These are phyloP conservation scores for Ophidiomyces ophidiicola DNA, from an alignment of 2,329 filamentous ascomycete species.

Conservation along the genomic window DNA sequence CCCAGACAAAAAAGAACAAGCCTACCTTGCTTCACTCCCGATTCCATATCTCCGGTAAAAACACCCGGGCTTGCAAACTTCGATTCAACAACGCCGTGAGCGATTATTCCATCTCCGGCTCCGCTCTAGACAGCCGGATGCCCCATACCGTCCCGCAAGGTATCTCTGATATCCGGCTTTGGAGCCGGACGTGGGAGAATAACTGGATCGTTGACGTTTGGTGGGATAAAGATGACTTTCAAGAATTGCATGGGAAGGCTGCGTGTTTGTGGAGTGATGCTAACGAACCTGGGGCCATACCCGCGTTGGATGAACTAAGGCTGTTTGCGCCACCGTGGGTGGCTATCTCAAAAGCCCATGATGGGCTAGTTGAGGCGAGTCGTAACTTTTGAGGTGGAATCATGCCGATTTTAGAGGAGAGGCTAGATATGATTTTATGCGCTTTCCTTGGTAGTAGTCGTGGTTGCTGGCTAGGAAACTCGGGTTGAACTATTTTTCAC, in stretches of 20 bases:
- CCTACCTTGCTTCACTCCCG: constrained; percentile 35
- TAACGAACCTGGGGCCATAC: constrained; percentile 59
- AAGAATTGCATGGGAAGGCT: constrained; percentile 49
- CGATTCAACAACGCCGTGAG: constrained; percentile 57
- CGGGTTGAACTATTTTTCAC: too few species aligned
- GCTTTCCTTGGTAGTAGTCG: too few species aligned
- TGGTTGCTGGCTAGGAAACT: too few species aligned
- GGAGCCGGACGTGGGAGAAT: constrained; percentile 67
- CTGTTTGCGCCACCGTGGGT: constrained; percentile 71
- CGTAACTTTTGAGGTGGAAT: constrained; percentile 35
- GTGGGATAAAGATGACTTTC: constrained; percentile 40
- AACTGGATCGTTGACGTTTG: constrained; percentile 64
- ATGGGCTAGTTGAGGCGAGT: constrained; percentile 70
- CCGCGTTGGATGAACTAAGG: constrained; percentile 68
- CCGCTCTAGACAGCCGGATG: constrained; percentile 49
- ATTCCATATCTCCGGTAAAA: constrained; percentile 56
- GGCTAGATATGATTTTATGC: too few species aligned
- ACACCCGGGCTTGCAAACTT: constrained; percentile 69
- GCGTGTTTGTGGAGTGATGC: constrained; percentile 81
- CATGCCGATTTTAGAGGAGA: too few species aligned
- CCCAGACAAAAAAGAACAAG: constrained; percentile 30
- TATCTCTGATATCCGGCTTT: constrained; percentile 59
- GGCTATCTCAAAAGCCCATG: constrained; percentile 58
- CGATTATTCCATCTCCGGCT: constrained; percentile 52
- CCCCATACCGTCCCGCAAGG: constrained; percentile 51